A percentile compares a stretch with the other conserved stretches of the same genome.
phyloP scores from a whole-genome alignment of 2,329 filamentous ascomycete genomes.

The Uncinocarpus reesii region DNA sequence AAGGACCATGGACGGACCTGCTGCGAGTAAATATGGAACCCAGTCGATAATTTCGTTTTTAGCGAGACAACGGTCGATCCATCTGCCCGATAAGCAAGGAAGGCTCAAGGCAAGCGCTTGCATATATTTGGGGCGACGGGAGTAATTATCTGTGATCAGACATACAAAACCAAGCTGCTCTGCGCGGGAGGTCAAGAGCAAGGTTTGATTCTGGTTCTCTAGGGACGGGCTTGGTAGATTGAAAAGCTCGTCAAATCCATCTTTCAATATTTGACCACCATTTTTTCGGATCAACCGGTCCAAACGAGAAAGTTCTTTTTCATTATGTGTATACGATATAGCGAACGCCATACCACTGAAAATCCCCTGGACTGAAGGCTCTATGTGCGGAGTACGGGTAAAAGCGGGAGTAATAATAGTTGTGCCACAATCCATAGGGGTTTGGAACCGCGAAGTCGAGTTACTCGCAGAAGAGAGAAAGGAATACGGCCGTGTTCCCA shows the following conservation, averaged over 20 bases:
- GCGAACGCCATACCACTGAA: constrained; percentile 83
- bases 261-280: constrained; percentile 60
- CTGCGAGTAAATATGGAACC: constrained; percentile 71
- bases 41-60: constrained; percentile 58
- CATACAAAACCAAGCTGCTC: constrained; percentile 63
- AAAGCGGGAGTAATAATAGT: constrained; percentile 36
- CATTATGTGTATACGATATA: constrained; percentile 58
- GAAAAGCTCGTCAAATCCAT: constrained; percentile 77
- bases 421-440: constrained; percentile 32
- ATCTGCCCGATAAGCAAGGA: constrained; percentile 72
- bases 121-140: constrained; percentile 82
- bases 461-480: constrained; percentile 19
- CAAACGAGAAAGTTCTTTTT: constrained; percentile 47
- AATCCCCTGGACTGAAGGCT: constrained; percentile 33
- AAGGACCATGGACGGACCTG: constrained; percentile 68
- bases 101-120: constrained; percentile 84
- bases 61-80: constrained; percentile 63
- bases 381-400: constrained; percentile 34
- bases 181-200: constrained; percentile 48
- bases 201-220: constrained; percentile 14
- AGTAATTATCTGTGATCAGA: constrained; percentile 75
- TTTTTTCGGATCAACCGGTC: constrained; percentile 55
- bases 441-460: constrained; percentile 24
- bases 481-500: constrained; percentile 34
- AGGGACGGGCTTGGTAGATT: constrained; percentile 29